These are phyloP conservation scores for Debaryomyces nepalensis DNA, from an alignment of 1,139 yeast species.

Conservation along the genomic window DNA sequence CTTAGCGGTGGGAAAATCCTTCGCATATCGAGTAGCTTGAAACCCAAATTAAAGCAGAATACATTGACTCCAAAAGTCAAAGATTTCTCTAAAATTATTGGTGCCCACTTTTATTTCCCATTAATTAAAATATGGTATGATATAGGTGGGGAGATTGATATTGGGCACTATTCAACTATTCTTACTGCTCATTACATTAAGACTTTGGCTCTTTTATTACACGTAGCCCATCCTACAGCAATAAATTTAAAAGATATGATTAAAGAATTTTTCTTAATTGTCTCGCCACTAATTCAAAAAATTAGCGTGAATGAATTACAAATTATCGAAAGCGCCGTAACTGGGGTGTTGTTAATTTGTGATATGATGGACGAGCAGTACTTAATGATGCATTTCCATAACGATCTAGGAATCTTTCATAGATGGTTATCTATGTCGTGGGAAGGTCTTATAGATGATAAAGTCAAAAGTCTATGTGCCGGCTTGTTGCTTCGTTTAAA, in stretches of 20 bases:
- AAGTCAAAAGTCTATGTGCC: conserved; percentile 53
- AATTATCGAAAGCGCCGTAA: conserved; percentile 50
- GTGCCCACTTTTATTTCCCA: conserved; percentile 57
- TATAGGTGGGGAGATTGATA: conserved; percentile 39
- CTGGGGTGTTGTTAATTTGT: conserved; percentile 50
- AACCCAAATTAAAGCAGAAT: conserved; percentile 15
- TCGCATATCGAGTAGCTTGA: conserved; percentile 50
- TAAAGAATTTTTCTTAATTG: conserved; percentile 51
- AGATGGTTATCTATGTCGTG: conserved; percentile 48
- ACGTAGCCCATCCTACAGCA: conserved; percentile 61
- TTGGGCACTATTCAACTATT: conserved; percentile 60
- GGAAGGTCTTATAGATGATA: conserved; percentile 52
- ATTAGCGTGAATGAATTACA: conserved; percentile 35
- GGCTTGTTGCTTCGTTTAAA: conserved; percentile 48
- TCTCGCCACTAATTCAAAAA: conserved; percentile 31
- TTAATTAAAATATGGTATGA: conserved; percentile 60
- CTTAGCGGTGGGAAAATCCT: conserved; percentile 53
- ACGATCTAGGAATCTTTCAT: conserved; percentile 38
- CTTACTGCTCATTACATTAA: conserved; percentile 62
- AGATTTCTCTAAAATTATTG: conserved; percentile 51
- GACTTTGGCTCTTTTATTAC: conserved; percentile 59
- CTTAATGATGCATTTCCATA: conserved; percentile 31
- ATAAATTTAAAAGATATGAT: conserved; percentile 60
- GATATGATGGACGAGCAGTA: conserved; percentile 49
- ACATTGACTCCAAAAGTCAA: conserved; percentile 22